These are phyloP conservation scores for Penicillium parvum DNA, from an alignment of 495 filamentous ascomycete species.

Conservation along the genomic window DNA sequence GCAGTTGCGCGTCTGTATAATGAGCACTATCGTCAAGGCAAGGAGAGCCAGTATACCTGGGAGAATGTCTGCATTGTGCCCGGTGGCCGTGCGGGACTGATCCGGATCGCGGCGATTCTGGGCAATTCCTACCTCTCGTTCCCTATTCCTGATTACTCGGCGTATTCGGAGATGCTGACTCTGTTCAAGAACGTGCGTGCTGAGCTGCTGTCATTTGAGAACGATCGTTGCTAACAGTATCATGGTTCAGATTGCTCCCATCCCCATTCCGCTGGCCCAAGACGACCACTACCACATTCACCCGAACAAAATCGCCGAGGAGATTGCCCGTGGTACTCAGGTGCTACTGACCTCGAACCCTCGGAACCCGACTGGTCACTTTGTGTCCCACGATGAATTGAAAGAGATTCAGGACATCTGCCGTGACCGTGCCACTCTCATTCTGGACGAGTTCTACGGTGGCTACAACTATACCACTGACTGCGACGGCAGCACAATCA, in stretches of 20 bases:
- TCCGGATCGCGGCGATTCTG: conserved; percentile 88
- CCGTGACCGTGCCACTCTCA: conserved; percentile 81
- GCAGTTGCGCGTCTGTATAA: conserved; percentile 95
- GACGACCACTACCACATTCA: conserved; percentile 88
- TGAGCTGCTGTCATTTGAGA: not conserved
- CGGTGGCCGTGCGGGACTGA: conserved; percentile 86
- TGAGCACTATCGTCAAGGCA: conserved; percentile 81
- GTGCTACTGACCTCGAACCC: conserved; percentile 97
- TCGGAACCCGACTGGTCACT: conserved; percentile 88
- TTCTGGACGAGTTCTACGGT: conserved; percentile 96
- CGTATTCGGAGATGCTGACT: conserved; percentile 94
- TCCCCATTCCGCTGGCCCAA: conserved; percentile 78
- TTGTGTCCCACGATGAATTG: conserved; percentile 74
- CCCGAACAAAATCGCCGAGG: conserved; percentile 84
- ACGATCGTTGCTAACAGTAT: conserved; percentile 6
- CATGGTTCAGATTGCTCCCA: conserved; percentile 71
- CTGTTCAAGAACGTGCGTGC: conserved; percentile 75
- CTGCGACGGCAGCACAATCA: conserved; percentile 86
- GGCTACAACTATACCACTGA: conserved; percentile 90
- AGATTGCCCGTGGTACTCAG: conserved; percentile 79
- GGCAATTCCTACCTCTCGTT: conserved; percentile 89
- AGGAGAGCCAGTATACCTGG: conserved; percentile 91
- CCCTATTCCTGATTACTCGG: conserved; percentile 74
- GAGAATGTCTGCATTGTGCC: conserved; percentile 99
- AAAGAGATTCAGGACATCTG: conserved; percentile 88